These are phyloP conservation scores for Vitis riparia DNA, from an alignment of 164 flowering plant species.

Conservation along the genomic window DNA sequence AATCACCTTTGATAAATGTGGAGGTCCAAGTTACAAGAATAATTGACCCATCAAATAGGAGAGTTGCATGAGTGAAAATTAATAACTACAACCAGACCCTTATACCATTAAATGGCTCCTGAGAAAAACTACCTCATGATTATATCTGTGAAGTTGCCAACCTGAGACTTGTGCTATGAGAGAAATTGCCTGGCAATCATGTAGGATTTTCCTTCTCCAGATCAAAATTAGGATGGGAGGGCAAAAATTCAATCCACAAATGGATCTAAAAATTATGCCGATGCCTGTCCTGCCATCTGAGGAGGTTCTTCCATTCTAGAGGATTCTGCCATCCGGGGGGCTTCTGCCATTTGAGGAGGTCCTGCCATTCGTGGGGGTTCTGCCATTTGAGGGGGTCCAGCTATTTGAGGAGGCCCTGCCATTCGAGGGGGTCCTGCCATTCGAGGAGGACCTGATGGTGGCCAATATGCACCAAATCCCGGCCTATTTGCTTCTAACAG, in stretches of 20 bases:
- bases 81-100: neutral
- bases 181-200: neutral
- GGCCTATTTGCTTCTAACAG: slow-evolving; percentile 30
- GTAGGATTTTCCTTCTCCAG: neutral
- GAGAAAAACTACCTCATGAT: neutral
- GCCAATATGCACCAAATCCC: slow-evolving; percentile 13
- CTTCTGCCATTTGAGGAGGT: slow-evolving; percentile 1
- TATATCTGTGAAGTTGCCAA: neutral
- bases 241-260: neutral
- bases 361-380: neutral
- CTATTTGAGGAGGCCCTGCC: slow-evolving; percentile 2
- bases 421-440: slow-evolving; percentile 1
- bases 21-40: neutral
- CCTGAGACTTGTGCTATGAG: neutral
- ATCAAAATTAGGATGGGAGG: neutral
- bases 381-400: slow-evolving; percentile 3
- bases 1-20: neutral
- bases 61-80: neutral
- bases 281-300: slow-evolving; percentile 15
- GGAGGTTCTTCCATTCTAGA: neutral
- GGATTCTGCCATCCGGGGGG: neutral
- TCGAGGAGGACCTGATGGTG: slow-evolving; percentile 7
- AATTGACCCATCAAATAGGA: neutral
- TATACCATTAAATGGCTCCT: neutral
- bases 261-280: slow-evolving; percentile 4